Conservation (phyloP, 1,139 yeast genomes). For the Nakaseomyces nivariensis region DNA sequence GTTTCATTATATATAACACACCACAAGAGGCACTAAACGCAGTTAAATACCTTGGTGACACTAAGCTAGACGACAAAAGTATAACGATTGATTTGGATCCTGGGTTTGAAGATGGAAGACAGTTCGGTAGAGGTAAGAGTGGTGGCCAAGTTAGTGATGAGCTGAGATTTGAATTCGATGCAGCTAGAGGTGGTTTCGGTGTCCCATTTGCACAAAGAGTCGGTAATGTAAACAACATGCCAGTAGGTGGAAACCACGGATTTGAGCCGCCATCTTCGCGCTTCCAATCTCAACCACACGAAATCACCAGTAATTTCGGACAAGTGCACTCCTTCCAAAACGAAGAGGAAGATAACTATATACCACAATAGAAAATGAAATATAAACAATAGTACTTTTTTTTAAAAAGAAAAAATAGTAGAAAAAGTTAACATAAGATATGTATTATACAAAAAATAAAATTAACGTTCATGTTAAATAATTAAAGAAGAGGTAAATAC, state of each 20-base stretch:
- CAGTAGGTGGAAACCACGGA: not conserved
- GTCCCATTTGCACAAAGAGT: conserved; percentile 27
- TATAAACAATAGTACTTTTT: no score
- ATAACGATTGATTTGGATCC: conserved; percentile 87
- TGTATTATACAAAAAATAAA: not conserved
- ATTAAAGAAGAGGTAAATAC: not conserved
- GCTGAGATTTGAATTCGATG: conserved; percentile 44
- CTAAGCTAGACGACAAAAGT: conserved; percentile 70
- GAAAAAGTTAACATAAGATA: not conserved
- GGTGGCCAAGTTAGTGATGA: conserved; percentile 80
- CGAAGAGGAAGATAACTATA: conserved; percentile 14
- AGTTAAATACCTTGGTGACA: conserved; percentile 67
- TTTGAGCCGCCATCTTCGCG: not conserved
- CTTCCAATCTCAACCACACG: not conserved
- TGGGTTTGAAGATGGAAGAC: conserved; percentile 89
- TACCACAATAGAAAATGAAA: conserved; percentile 9
- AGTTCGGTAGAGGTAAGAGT: conserved; percentile 80
- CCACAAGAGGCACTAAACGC: conserved; percentile 70
- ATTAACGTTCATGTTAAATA: not conserved
- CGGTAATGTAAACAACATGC: conserved; percentile 13
- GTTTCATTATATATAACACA: conserved; percentile 68
- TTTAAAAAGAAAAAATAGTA: not conserved
- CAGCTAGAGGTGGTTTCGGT: conserved; percentile 45
- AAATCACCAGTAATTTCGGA: not conserved
- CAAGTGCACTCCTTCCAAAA: conserved; percentile 4